A percentile compares a stretch with the other conserved stretches of the same genome.
Conservation (phyloP, 495 filamentous ascomycete genomes). For the Thozetella sp. region DNA sequence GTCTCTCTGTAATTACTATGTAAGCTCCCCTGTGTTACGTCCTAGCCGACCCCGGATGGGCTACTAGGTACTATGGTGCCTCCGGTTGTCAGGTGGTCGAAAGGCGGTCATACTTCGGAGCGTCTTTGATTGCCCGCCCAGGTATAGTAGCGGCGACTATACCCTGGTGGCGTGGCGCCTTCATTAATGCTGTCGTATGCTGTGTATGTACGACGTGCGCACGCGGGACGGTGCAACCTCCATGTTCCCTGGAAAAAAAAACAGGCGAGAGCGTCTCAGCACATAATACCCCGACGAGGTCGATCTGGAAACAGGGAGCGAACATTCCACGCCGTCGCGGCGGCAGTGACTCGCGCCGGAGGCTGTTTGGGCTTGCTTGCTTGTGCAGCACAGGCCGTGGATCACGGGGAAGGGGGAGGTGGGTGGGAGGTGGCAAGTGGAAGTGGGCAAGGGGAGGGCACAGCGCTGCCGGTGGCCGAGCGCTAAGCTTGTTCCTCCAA, state of each 20-base stretch:
- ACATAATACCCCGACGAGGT: not conserved
- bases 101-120: constrained; percentile 33
- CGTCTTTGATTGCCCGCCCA: constrained; percentile 33
- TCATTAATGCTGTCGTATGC: constrained; percentile 46
- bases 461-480: no score
- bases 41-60: not conserved
- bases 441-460: no score
- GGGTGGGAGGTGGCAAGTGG: no score
- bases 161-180: constrained; percentile 11
- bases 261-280: not conserved
- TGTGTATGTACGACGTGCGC: not conserved
- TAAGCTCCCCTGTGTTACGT: constrained; percentile 1
- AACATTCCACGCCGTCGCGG: no score
- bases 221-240: not conserved
- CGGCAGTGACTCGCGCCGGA: no score
- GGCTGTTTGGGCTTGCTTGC: no score
- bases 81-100: constrained; percentile 17
- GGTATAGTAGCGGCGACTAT: constrained; percentile 24
- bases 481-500: no score
- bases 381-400: no score
- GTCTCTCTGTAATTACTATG: not conserved
- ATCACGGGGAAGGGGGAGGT: no score
- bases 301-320: no score
- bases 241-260: not conserved
- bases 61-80: not conserved